Evolutionary conservation across 2,329 filamentous ascomycete genomes (phyloP).

Genomic region (Cercospora zeina): DNA sequence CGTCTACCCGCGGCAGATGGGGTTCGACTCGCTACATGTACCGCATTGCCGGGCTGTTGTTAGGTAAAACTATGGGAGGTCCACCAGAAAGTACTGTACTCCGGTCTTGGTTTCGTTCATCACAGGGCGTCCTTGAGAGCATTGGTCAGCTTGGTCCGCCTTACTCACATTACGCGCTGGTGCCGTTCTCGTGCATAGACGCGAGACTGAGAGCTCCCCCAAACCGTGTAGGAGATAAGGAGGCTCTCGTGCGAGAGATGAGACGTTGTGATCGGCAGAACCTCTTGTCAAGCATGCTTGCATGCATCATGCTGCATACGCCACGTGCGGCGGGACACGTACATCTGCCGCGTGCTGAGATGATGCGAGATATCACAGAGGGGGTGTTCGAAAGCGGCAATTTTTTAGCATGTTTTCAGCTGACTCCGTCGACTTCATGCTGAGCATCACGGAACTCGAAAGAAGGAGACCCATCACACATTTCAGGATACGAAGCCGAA

Average conservation of each 20-base stretch:
- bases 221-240: not conserved
- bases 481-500: not conserved
- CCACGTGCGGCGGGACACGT: not conserved
- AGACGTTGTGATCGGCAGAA: conserved; percentile 1
- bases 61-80: no score
- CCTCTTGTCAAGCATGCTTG: not conserved
- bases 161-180: not conserved
- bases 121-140: not conserved
- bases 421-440: not conserved
- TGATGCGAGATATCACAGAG: not conserved
- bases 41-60: conserved; percentile 2
- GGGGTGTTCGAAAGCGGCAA: not conserved
- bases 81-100: not conserved
- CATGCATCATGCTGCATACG: no score
- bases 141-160: not conserved
- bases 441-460: not conserved
- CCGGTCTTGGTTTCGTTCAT: not conserved
- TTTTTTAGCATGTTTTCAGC: not conserved
- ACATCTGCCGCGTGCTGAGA: not conserved
- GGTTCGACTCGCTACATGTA: not conserved
- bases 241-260: not conserved
- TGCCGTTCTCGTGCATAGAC: not conserved
- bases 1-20: conserved; percentile 5
- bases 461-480: not conserved
- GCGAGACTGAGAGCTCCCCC: not conserved